Evolutionary conservation across 371 early-diverging fungal species (phyloP).

Genomic region (Chytridium lagenaria): DNA sequence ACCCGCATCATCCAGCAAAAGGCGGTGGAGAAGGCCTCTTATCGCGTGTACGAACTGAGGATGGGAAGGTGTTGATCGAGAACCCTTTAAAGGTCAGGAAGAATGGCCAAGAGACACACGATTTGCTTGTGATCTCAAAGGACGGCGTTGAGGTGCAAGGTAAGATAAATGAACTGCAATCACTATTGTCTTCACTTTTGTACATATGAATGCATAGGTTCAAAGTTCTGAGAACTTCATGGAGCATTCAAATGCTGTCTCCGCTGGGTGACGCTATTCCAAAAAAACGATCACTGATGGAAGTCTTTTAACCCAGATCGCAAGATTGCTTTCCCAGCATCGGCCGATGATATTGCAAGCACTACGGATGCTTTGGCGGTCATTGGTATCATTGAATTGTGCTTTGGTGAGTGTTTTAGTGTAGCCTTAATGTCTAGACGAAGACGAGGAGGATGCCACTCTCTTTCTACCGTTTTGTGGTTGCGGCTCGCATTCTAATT

Average conservation of each 20-base stretch:
- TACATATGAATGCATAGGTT: too few species aligned
- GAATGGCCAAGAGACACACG: conserved; percentile 25
- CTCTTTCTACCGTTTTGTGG: too few species aligned
- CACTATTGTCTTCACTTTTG: too few species aligned
- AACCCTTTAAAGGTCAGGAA: conserved; percentile 29
- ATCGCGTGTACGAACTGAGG: conserved; percentile 36
- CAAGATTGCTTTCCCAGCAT: conserved; percentile 11
- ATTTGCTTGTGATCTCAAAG: conserved; percentile 31
- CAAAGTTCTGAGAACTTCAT: too few species aligned
- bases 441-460: too few species aligned
- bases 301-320: too few species aligned
- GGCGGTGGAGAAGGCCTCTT: conserved; percentile 34
- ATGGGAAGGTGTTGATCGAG: conserved; percentile 40
- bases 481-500: too few species aligned
- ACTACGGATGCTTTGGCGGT: conserved; percentile 37
- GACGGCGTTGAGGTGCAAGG: conserved; percentile 27
- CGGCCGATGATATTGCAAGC: conserved; percentile 3
- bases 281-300: too few species aligned
- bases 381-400: conserved; percentile 42
- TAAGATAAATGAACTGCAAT: too few species aligned
- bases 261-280: too few species aligned
- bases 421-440: too few species aligned
- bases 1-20: background rate
- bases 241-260: too few species aligned
- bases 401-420: conserved; percentile 37